Evolutionary conservation across 352 stramenopile genomes (phyloP).

Genomic region (Pseudoperonospora humuli): DNA sequence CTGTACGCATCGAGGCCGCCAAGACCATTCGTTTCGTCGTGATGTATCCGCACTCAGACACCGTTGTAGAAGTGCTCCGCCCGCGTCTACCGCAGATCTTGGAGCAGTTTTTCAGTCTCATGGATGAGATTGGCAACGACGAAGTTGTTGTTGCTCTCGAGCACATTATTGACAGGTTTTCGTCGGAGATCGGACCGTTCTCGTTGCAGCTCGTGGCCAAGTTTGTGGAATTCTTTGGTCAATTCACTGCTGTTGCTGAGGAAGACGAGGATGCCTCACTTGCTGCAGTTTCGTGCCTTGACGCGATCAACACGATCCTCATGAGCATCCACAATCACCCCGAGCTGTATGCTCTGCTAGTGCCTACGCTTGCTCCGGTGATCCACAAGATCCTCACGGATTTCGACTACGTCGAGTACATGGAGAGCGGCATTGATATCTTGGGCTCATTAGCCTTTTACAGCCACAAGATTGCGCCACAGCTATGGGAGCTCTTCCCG

Average conservation of each 20-base stretch:
- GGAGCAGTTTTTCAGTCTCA: constrained; percentile 97
- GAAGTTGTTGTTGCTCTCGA: constrained; percentile 92
- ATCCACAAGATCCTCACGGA: constrained; percentile 94
- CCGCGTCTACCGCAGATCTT: constrained; percentile 92
- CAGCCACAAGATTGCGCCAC: constrained; percentile 85
- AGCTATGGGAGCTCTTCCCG: constrained; percentile 94
- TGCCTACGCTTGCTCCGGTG: constrained; percentile 92
- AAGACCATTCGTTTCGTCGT: constrained; percentile 86
- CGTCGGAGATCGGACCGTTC: constrained; percentile 91
- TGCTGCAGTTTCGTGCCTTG: constrained; percentile 86
- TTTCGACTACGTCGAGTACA: constrained; percentile 95
- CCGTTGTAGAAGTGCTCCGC: constrained; percentile 79
- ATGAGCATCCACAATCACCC: constrained; percentile 78
- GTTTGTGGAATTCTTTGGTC: constrained; percentile 91
- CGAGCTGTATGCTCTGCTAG: constrained; percentile 81
- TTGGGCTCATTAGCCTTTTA: constrained; percentile 95
- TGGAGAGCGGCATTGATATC: constrained; percentile 95
- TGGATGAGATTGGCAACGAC: constrained; percentile 98
- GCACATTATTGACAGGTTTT: constrained; percentile 96
- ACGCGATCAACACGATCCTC: constrained; percentile 82
- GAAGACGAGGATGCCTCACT: constrained; percentile 96
- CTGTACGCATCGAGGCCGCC: constrained; percentile 94
- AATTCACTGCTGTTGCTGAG: constrained; percentile 88
- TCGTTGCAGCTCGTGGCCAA: constrained; percentile 91
- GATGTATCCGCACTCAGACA: constrained; percentile 81